These are phyloP conservation scores for Podospora pseudocomata DNA, from an alignment of 495 filamentous ascomycete genomes.

Conservation along the genomic window DNA sequence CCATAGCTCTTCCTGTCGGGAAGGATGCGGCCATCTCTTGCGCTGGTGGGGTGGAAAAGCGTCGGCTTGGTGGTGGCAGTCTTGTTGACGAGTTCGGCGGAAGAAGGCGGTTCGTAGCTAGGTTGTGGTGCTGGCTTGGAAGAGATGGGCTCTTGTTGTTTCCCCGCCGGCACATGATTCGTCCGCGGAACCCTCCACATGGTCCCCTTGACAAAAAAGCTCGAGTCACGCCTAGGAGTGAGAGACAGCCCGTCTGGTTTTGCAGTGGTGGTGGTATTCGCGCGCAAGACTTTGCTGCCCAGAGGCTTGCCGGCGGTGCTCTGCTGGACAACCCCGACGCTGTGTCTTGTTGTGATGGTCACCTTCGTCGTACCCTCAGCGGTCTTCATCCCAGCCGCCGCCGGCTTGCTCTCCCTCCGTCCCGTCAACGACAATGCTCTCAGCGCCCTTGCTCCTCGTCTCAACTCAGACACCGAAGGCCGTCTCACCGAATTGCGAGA, in stretches of 20 bases:
- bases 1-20: conserved; percentile 23
- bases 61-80: conserved; percentile 5
- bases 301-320: not conserved
- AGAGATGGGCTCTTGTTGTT: not conserved
- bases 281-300: not conserved
- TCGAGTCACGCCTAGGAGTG: conserved; percentile 13
- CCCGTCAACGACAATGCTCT: conserved; percentile 16
- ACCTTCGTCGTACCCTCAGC: not conserved
- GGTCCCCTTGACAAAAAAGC: conserved; percentile 13
- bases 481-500: not conserved
- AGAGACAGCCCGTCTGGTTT: conserved; percentile 8
- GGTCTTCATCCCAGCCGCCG: not conserved
- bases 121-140: not conserved
- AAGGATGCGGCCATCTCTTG: conserved; percentile 13
- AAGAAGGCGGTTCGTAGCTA: not conserved
- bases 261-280: not conserved
- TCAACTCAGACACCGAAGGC: conserved; percentile 10
- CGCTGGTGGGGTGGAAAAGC: conserved; percentile 12
- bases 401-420: conserved; percentile 5
- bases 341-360: not conserved
- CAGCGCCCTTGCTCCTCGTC: conserved; percentile 22
- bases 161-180: conserved; percentile 2
- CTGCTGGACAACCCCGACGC: not conserved
- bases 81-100: conserved; percentile 11
- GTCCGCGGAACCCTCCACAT: conserved; percentile 11